These are phyloP conservation scores for Trichosporon ovoides DNA, from an alignment of 1,284 basidiomycete genomes.

Conservation along the genomic window DNA sequence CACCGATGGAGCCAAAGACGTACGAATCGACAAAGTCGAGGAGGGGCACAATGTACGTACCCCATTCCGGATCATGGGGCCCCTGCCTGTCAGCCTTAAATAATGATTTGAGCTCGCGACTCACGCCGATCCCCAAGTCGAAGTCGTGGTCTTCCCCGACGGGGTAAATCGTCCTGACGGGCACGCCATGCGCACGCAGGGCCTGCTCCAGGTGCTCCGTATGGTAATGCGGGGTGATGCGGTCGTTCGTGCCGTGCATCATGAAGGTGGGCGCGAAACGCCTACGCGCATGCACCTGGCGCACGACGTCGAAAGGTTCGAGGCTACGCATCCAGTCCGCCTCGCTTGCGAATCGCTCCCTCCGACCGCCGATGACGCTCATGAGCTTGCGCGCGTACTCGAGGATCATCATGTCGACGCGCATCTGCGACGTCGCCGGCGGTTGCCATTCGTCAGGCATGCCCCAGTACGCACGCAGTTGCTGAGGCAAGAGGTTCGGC, in stretches of 20 bases:
- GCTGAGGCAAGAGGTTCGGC: not conserved
- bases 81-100: conserved; percentile 13
- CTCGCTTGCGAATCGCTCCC: conserved; percentile 12
- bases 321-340: conserved; percentile 12
- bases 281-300: not conserved
- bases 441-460: not conserved
- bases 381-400: conserved; percentile 3
- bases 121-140: conserved; percentile 25
- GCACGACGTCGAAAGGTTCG: not conserved
- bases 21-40: conserved; percentile 26
- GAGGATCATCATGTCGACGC: conserved; percentile 5
- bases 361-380: conserved; percentile 15
- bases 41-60: conserved; percentile 21
- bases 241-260: conserved; percentile 27
- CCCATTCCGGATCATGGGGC: conserved; percentile 23
- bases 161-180: conserved; percentile 8
- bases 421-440: not conserved
- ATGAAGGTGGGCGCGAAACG: conserved; percentile 25
- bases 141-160: conserved; percentile 22
- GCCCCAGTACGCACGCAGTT: conserved; percentile 3
- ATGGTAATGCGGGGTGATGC: conserved; percentile 20
- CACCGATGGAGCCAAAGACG: not conserved
- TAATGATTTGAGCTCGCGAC: not conserved
- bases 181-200: not conserved
- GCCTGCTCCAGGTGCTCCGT: conserved; percentile 16